These are phyloP conservation scores for Sugiyamaella neomexicana DNA, from an alignment of 1,139 yeast species.

Conservation along the genomic window DNA sequence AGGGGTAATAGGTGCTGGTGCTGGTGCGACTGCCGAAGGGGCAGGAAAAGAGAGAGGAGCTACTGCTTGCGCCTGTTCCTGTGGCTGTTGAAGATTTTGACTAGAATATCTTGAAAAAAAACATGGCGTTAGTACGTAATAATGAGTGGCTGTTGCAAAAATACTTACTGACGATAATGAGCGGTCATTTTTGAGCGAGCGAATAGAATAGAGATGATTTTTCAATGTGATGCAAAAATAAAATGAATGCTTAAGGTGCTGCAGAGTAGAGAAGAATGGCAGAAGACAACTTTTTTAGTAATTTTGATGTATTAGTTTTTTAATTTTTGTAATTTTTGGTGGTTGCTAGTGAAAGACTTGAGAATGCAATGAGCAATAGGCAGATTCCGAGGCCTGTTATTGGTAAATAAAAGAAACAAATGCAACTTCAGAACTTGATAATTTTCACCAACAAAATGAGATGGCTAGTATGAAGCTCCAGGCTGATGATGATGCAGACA, in stretches of 20 bases:
- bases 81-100: conserved; percentile 4
- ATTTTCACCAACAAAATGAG: no score
- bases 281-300: conserved; percentile 6
- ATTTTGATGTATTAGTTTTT: not conserved
- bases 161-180: conserved; percentile 12
- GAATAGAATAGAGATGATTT: not conserved
- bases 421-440: no score
- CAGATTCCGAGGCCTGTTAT: no score
- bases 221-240: conserved; percentile 11
- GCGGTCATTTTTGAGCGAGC: conserved; percentile 17
- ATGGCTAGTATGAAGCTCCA: no score
- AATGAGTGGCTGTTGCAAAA: not conserved
- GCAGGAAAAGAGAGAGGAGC: conserved; percentile 13
- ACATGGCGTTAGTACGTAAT: not conserved
- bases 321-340: not conserved
- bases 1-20: conserved; percentile 15
- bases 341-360: not conserved
- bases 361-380: not conserved
- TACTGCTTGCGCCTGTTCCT: not conserved
- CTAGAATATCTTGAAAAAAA: conserved; percentile 1
- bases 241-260: not conserved
- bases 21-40: not conserved
- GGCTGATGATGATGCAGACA: no score
- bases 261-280: conserved; percentile 7
- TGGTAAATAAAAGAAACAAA: no score